phyloP scores from a whole-genome alignment of 1,139 yeast genomes.

The Candida dubliniensis region DNA sequence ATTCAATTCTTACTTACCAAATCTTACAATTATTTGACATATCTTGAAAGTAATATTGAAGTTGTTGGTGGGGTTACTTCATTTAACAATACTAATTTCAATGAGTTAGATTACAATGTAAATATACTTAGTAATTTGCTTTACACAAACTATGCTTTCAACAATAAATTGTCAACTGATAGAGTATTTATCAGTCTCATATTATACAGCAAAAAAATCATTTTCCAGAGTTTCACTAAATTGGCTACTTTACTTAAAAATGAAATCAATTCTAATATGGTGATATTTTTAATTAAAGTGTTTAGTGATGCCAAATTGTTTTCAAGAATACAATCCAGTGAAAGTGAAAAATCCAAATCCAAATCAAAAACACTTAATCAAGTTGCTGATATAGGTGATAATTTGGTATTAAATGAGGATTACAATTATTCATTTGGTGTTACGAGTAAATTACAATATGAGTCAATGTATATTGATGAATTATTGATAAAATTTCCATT shows the following conservation, averaged over 20 bases:
- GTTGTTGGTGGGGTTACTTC: slow-evolving; percentile 36
- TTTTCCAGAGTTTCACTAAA: slow-evolving; percentile 34
- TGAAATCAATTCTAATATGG: slow-evolving; percentile 44
- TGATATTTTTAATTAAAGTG: slow-evolving; percentile 38
- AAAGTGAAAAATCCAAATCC: slow-evolving; percentile 26
- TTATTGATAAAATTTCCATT: slow-evolving; percentile 20
- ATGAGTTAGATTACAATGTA: slow-evolving; percentile 32
- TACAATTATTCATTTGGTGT: slow-evolving; percentile 40
- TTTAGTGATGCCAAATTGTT: slow-evolving; percentile 42
- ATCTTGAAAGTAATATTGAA: slow-evolving; percentile 42
- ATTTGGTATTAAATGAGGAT: slow-evolving; percentile 33
- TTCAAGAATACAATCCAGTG: slow-evolving; percentile 21
- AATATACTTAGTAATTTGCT: slow-evolving; percentile 32
- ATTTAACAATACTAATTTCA: slow-evolving; percentile 28
- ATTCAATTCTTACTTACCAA: slow-evolving; percentile 44
- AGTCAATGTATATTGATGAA: slow-evolving; percentile 25
- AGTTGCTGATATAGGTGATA: slow-evolving; percentile 25
- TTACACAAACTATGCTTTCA: slow-evolving; percentile 27
- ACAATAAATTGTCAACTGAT: slow-evolving; percentile 26
- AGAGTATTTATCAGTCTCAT: slow-evolving; percentile 33
- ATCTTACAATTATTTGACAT: slow-evolving; percentile 43
- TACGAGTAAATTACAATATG: slow-evolving; percentile 33
- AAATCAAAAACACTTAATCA: slow-evolving; percentile 21
- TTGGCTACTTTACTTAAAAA: slow-evolving; percentile 31
- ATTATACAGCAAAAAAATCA: slow-evolving; percentile 34